Base-by-base conservation (phyloP, 768 basidiomycete species). In the Hygrophorus pudorinus region DNA sequence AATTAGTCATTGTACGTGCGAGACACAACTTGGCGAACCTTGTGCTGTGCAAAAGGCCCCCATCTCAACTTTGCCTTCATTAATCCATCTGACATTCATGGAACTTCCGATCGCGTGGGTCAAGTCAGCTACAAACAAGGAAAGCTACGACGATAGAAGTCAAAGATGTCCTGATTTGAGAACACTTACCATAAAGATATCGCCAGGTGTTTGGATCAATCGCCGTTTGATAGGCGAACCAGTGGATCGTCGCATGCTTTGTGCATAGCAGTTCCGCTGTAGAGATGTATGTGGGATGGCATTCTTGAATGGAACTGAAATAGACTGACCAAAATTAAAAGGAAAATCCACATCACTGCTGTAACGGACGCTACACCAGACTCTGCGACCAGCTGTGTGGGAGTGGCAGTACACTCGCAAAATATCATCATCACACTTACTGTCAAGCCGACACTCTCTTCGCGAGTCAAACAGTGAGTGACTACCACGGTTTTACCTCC, bases 251-350 rank as follows among this genome's bases (percentile, higher is more conserved):
- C 34, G 43, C 3, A 21, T 36, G 14, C 9, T 12, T 17, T 12
- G 20, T 4, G 32, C 47, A 32, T 48, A 27, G 21, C 39, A 35
- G 14, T 48, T 48, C 30, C 47, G 38, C 47, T 48, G 37, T 7
- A 24, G 7, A 7, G 24, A 24, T 6, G 4, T 17, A 27, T 8
- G 27, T 38, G 32, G 18, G 31, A 14, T 4, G n/a, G 14, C n/a
- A 2, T 6, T 20, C n/a, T 18, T 2, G 7, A 14, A 5, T 4
- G 20, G 21, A 21, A 35, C 3, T 17, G 18, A 13, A 38, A 13
- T 20, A 16, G n/a, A 18, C 47, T 30, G 16, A 48, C 47, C 14
- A 44, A 16, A 30, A 48, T 48, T 24, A 48, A 5, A 13, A 16
- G 16, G 31, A 36, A 48, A 6, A 30, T 44, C 20, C 34, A 27